A percentile compares a stretch with the other conserved stretches of the same genome.
Conservation (phyloP, 257 asterid genomes). For the Buddleja alternifolia region DNA sequence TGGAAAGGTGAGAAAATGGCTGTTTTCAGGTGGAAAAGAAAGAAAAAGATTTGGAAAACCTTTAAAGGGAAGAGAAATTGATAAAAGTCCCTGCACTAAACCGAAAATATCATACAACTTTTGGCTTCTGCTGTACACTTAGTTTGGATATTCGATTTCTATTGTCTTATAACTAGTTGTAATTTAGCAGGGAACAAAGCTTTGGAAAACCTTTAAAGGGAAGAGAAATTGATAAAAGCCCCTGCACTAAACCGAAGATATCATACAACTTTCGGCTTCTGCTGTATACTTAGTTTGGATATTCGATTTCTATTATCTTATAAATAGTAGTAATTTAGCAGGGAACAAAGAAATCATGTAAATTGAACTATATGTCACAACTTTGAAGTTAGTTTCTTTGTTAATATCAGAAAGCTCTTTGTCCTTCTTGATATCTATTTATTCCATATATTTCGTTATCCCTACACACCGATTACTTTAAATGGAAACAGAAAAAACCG, state of each 20-base stretch:
- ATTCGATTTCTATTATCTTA: neutral
- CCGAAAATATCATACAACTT: neutral
- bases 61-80: conserved; percentile 35
- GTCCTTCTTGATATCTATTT: neutral
- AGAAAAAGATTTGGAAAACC: conserved; percentile 58
- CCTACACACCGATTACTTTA: neutral
- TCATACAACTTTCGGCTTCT: neutral
- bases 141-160: neutral
- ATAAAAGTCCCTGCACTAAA: neutral
- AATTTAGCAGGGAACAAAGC: neutral
- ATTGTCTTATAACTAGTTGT: neutral
- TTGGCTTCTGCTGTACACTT: neutral
- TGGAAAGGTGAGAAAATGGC: conserved; percentile 62
- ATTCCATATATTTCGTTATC: neutral
- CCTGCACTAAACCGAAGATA: neutral
- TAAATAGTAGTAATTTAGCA: neutral
- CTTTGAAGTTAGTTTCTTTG: neutral
- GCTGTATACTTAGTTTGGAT: neutral
- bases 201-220: conserved; percentile 47
- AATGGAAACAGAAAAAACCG: neutral
- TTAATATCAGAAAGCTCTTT: conserved; percentile 13
- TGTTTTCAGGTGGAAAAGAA: conserved; percentile 65
- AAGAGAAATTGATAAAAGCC: conserved; percentile 28
- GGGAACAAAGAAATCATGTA: neutral
- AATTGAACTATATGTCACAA: neutral